Evolutionary conservation across 2,329 filamentous ascomycete species (phyloP), one percentile per base, ranked within the genome.

Genomic region (Neurospora sp.): DNA sequence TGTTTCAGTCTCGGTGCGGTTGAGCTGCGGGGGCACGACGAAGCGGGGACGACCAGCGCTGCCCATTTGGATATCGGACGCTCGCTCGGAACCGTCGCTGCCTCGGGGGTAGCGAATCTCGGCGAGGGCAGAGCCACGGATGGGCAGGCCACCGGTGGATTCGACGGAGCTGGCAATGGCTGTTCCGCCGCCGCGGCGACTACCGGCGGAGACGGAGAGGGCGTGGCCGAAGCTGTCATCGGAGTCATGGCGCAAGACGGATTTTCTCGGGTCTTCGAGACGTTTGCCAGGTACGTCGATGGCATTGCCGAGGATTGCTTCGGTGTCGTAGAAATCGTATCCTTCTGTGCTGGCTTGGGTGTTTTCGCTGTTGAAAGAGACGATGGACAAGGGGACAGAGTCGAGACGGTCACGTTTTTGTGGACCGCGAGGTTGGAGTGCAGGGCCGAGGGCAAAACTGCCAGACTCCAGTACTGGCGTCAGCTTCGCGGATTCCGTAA

Each of bases 241-340:
- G 0, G 87, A 89, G 75, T 88, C 84, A 66, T 88, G 83, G 3
- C 87, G 81, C 1, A 77, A 43, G 17, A 79, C 77, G 0, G 76
- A 70, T 37, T 72, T 76, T 71, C 76, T 75, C 39, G 69, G 75
- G 41, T 68, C 11, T 57, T 33, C 23, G 6, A 10, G 43, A 3
- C 70, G 68, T 17, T 69, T 72, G 6, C 72, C 68, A 8, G 83
- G 85, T 67, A 88, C 84, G 71, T 88, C 85, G 66, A 88, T 85
- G 6, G 84, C 85, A 65, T 80, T 80, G 67, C 80, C 79, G 69
- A 85, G 77, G 23, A 62, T 62, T 37, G 81, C 84, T n/a, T 87
- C 87, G 37, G 87, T 80, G 74, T 87, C 88, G 75, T 89, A 89
- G 74, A 90, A 90, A 76, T 90, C 88, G 74, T 90, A 89, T 0